These are phyloP conservation scores for Lecanicillium sp. DNA, from an alignment of 2,329 filamentous ascomycete genomes.

Conservation along the genomic window DNA sequence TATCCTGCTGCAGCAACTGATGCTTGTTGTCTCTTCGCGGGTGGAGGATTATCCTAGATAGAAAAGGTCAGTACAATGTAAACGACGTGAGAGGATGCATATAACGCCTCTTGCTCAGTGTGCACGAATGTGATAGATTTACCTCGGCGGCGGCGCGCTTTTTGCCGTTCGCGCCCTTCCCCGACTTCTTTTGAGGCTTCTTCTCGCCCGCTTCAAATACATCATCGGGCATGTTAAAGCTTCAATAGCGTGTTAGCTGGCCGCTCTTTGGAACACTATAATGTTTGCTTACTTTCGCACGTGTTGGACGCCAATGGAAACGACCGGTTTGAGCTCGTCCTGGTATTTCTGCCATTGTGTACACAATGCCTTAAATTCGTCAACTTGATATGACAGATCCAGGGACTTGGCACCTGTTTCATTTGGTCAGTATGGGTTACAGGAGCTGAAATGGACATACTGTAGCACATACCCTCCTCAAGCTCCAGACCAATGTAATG, in stretches of 20 bases:
- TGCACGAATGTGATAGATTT: slow-evolving; percentile 16
- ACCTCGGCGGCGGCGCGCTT: slow-evolving; percentile 43
- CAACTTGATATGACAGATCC: slow-evolving; percentile 73
- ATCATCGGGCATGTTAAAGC: slow-evolving; percentile 81
- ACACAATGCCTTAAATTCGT: slow-evolving; percentile 80
- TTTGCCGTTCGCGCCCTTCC: slow-evolving; percentile 33
- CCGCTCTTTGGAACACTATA: neutral
- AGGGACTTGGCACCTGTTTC: slow-evolving; percentile 56
- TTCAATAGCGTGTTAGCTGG: slow-evolving; percentile 7
- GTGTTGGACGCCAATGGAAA: slow-evolving; percentile 70
- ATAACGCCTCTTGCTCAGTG: neutral
- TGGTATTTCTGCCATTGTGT: slow-evolving; percentile 68
- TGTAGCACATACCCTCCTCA: slow-evolving; percentile 51
- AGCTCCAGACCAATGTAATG: slow-evolving; percentile 90
- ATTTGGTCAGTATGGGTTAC: neutral
- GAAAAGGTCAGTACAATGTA: slow-evolving; percentile 17
- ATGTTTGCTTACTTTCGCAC: slow-evolving; percentile 64
- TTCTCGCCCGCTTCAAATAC: slow-evolving; percentile 76
- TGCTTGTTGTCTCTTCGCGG: slow-evolving; percentile 33
- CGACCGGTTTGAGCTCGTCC: slow-evolving; percentile 50
- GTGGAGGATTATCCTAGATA: slow-evolving; percentile 26
- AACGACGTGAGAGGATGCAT: slow-evolving; percentile 1
- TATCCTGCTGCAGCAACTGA: slow-evolving; percentile 32
- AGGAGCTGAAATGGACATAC: neutral
- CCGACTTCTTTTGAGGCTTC: slow-evolving; percentile 54